Evolutionary conservation across 148 eudicot genomes (phyloP), one percentile per base, ranked within the genome.

Genomic region (Drosera capensis): DNA sequence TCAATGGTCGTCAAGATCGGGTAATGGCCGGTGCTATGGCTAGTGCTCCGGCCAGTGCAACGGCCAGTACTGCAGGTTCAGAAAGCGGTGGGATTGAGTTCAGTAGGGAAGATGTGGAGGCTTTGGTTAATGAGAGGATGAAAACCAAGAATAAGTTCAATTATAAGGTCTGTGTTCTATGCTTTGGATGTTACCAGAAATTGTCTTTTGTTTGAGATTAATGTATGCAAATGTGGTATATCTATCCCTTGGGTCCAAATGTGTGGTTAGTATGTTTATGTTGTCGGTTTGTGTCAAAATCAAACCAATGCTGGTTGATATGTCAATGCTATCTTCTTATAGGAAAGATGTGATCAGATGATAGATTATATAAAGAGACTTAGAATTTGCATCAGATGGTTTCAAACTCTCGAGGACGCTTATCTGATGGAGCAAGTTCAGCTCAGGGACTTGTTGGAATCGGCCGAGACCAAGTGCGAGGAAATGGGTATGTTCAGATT

Each of bases 331-430:
- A 1, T 39, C 23, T 9, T 51, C 30, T 5, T 21, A 16, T 49
- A 88, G 97, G 97, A 88, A 51, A 80, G 88, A 65, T 78, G 86
- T 67, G 97, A 83, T 25, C 84, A 74, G 46, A 88, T 88, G 97
- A 41, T 64, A 63, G 97, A 88, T 23, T 80, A 70, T 45, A 88
- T 88, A 34, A 73, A 42, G 49, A 80, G 73, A 68, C 95, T 88
- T 26, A 79, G 85, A 60, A 68, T 68, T 15, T 84, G 97, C 50
- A 67, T 88, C 45, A 78, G 57, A 48, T 88, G 95, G 87, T 88
- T 88, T 44, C 94, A 83, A 65, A 82, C 80, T 61, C 70, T 72
- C 52, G 94, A 84, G 68, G 87, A 75, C 39, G 73, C 68, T 55
- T 65, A 65, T 54, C 60, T 75, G 30, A 34, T 66, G 37, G 87